phyloP scores from a whole-genome alignment of 2,329 filamentous ascomycete species.

The Aureobasidium sp. region DNA sequence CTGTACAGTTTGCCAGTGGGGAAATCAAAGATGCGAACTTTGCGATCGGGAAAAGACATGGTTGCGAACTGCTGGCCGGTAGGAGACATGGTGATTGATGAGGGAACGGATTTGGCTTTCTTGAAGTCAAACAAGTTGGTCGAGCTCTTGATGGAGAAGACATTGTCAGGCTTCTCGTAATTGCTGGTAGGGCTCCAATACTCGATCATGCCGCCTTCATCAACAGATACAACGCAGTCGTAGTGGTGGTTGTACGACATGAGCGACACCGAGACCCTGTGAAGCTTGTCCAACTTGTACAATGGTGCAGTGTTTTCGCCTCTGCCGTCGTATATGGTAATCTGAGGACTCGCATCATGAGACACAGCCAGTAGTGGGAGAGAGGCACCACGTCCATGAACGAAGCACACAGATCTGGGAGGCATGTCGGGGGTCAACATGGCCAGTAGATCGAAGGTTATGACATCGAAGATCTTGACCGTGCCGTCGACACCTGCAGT shows the following conservation, averaged over 20 bases:
- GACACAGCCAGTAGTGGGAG: constrained; percentile 80
- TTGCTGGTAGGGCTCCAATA: constrained; percentile 80
- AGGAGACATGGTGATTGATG: constrained; percentile 77
- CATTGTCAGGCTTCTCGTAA: constrained; percentile 85
- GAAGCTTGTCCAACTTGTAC: constrained; percentile 71
- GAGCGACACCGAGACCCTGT: constrained; percentile 70
- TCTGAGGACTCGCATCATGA: constrained; percentile 62
- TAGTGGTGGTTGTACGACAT: constrained; percentile 86
- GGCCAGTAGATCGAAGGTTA: constrained; percentile 64
- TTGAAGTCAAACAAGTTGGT: constrained; percentile 97
- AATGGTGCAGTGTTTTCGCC: constrained; percentile 71
- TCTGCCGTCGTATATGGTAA: constrained; percentile 82
- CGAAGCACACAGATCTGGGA: constrained; percentile 82
- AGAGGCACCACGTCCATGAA: constrained; percentile 81
- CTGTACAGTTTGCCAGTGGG: constrained; percentile 78
- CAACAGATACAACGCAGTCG: constrained; percentile 85
- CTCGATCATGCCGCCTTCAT: constrained; percentile 88
- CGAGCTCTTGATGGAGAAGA: constrained; percentile 88
- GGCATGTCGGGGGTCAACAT: constrained; percentile 72
- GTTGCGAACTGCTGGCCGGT: constrained; percentile 80
- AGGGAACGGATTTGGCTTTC: constrained; percentile 78
- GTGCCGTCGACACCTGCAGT: constrained; percentile 74
- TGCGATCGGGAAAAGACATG: constrained; percentile 87
- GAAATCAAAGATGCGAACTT: constrained; percentile 91
- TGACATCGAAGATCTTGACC: constrained; percentile 69